These are phyloP conservation scores for Teratosphaeria destructans DNA, from an alignment of 2,329 filamentous ascomycete genomes.

Conservation along the genomic window DNA sequence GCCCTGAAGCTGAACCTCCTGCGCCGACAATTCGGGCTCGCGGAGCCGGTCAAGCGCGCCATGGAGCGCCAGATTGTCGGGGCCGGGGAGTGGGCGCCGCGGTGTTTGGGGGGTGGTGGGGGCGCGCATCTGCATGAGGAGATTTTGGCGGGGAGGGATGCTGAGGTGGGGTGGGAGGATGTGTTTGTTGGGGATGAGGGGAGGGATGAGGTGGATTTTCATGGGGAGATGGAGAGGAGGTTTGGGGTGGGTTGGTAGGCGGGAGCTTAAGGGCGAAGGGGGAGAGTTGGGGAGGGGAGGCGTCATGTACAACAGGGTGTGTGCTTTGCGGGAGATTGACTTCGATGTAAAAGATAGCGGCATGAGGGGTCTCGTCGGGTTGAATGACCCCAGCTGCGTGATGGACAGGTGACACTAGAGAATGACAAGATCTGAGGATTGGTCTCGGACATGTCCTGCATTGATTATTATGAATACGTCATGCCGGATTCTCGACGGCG, in stretches of 20 bases:
- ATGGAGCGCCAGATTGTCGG: constrained; percentile 91
- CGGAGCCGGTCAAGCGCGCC: constrained; percentile 79
- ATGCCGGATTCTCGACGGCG: neutral
- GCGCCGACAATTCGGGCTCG: constrained; percentile 78
- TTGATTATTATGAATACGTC: neutral
- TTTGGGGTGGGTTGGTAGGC: constrained; percentile 60
- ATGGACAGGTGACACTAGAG: neutral
- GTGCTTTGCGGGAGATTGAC: neutral
- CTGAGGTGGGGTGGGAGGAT: constrained; percentile 82
- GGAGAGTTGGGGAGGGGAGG: neutral
- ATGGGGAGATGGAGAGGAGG: constrained; percentile 90
- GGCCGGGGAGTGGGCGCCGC: constrained; percentile 69
- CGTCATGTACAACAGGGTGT: neutral
- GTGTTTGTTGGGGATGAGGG: constrained; percentile 69
- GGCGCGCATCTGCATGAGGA: constrained; percentile 71
- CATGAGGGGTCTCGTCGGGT: neutral
- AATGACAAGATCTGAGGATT: neutral
- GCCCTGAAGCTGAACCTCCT: constrained; percentile 77
- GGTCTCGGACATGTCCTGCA: neutral
- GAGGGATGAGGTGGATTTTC: constrained; percentile 57
- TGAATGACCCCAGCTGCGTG: neutral
- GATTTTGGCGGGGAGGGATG: constrained; percentile 70
- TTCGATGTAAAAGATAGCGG: constrained; percentile 1
- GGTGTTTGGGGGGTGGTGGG: constrained; percentile 50
- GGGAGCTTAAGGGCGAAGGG: neutral